Percentiles rank a stretch among this genome's conserved stretches.
phyloP scores from a whole-genome alignment of 2,329 filamentous ascomycete genomes.

The Pestalotiopsis sp. region DNA sequence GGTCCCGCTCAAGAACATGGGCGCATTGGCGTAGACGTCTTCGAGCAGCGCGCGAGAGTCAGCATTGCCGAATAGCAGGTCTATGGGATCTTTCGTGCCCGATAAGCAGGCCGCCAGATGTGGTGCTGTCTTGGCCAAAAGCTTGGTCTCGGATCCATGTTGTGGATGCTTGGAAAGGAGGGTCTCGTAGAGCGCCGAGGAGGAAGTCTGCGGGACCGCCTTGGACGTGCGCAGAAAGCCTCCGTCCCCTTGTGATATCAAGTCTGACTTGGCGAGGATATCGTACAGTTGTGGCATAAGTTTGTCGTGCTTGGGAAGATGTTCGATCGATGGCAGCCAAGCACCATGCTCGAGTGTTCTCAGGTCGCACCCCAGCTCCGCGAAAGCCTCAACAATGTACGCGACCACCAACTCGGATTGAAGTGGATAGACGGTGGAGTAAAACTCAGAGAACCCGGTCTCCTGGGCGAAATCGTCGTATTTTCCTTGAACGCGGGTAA shows the following conservation, averaged over 20 bases:
- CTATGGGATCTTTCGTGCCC: slow-evolving; percentile 36
- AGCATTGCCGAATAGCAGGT: slow-evolving; percentile 37
- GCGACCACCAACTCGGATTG: slow-evolving; percentile 30
- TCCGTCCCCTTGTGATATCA: slow-evolving; percentile 12
- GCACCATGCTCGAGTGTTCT: slow-evolving; percentile 19
- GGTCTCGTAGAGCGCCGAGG: neutral
- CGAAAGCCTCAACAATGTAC: slow-evolving; percentile 33
- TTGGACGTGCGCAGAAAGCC: neutral
- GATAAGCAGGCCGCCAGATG: slow-evolving; percentile 35
- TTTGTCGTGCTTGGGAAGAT: slow-evolving; percentile 26
- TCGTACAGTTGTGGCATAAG: slow-evolving; percentile 27
- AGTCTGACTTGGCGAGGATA: slow-evolving; percentile 26
- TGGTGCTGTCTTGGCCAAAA: slow-evolving; percentile 24
- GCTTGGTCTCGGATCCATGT: slow-evolving; percentile 14
- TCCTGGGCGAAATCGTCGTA: neutral
- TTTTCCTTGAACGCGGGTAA: neutral
- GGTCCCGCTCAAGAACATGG: slow-evolving; percentile 24
- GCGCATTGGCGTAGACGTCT: slow-evolving; percentile 36
- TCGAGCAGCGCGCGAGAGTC: slow-evolving; percentile 26
- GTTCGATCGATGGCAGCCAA: neutral
- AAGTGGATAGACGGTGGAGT: slow-evolving; percentile 24
- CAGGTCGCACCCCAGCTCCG: slow-evolving; percentile 28
- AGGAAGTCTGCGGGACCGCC: neutral
- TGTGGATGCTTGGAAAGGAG: neutral
- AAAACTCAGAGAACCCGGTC: slow-evolving; percentile 12